phyloP scores from a whole-genome alignment of 148 eudicot species.

The Cornus kousa region DNA sequence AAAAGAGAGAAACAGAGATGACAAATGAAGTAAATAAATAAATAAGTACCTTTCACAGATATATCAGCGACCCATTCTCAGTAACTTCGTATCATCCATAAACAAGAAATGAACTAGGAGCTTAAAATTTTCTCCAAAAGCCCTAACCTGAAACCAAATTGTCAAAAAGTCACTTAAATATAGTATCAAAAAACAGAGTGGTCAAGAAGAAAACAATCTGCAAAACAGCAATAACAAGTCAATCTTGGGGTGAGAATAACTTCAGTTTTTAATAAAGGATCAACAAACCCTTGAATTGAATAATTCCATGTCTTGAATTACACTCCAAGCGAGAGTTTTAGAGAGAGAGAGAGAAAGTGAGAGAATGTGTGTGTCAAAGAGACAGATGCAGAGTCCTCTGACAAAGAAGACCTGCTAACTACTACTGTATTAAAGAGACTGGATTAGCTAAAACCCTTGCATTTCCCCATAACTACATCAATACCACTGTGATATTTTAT shows the following conservation, averaged over 20 bases:
- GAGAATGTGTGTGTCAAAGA: not conserved
- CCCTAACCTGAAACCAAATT: not conserved
- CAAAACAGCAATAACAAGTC: not conserved
- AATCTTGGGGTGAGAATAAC: not conserved
- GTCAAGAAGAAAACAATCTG: not conserved
- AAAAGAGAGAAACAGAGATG: not conserved
- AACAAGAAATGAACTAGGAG: not conserved
- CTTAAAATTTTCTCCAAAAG: slow-evolving; percentile 1
- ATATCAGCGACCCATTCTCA: slow-evolving; percentile 10
- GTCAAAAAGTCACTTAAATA: too few relatives aligned
- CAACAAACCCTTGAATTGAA: slow-evolving; percentile 4
- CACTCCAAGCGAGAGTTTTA: not conserved
- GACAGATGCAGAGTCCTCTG: not conserved
- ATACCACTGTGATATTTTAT: not conserved
- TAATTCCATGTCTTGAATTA: not conserved
- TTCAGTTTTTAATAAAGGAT: not conserved
- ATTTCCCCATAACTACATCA: not conserved
- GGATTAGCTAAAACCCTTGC: slow-evolving; percentile 8
- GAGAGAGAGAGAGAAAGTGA: not conserved
- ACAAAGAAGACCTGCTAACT: not conserved
- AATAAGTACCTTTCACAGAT: not conserved
- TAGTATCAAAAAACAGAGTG: not conserved
- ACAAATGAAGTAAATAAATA: not conserved
- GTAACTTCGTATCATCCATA: not conserved
- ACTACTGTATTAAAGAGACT: not conserved